phyloP scores from a whole-genome alignment of 345 rosid genomes.

The Acer yangbiense region DNA sequence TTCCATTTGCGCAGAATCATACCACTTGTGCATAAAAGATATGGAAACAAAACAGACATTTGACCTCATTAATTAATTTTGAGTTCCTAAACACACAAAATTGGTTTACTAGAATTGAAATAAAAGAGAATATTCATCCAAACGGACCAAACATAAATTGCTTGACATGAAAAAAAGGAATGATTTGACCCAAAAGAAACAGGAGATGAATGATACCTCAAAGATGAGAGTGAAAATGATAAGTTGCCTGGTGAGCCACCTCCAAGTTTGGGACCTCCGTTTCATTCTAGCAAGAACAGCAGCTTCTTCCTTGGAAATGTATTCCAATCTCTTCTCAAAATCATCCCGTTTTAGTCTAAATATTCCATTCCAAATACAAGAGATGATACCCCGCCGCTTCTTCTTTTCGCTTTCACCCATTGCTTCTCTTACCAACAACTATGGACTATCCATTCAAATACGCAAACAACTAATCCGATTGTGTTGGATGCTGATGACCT shows the following conservation, averaged over 20 bases:
- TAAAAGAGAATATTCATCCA: background rate
- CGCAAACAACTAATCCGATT: too few relatives aligned
- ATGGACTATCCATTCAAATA: background rate
- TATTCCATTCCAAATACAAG: conserved; percentile 72
- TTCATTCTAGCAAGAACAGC: conserved; percentile 63
- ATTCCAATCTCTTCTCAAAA: conserved; percentile 85
- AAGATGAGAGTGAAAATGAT: conserved; percentile 63
- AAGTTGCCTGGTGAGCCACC: conserved; percentile 62
- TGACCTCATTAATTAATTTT: too few relatives aligned
- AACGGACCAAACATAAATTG: background rate
- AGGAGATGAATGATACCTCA: conserved; percentile 50
- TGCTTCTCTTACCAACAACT: background rate
- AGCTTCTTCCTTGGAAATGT: conserved; percentile 88
- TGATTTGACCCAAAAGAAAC: background rate
- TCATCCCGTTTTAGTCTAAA: conserved; percentile 67
- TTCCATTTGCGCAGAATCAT: too few relatives aligned
- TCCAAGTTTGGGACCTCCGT: conserved; percentile 65
- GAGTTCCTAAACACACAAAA: too few relatives aligned
- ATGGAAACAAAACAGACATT: too few relatives aligned
- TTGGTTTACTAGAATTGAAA: too few relatives aligned
- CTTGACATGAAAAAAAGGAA: background rate
- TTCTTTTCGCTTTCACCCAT: conserved; percentile 47
- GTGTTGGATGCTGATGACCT: too few relatives aligned
- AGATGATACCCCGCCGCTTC: conserved; percentile 63
- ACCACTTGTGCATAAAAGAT: too few relatives aligned